Percentiles rank a stretch among this genome's conserved stretches.
phyloP scores from a whole-genome alignment of 176 grass and related monocot genomes.

The sorghum (Sorghum bicolor) region Sorghum_bicolor_NCBIv3 NC_012872.2:16617001-16617500 shows the following conservation, averaged over 20 bases:
- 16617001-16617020: too few species aligned
- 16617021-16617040: background rate
- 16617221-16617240: background rate
- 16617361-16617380: background rate
- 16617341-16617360: background rate
- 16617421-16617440: background rate
- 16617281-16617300: background rate
- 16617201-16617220: background rate
- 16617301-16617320: background rate
- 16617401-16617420: background rate
- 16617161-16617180: background rate
- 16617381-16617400: background rate
- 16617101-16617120: too few species aligned
- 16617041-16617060: background rate
- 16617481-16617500: conserved; percentile 77
- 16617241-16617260: background rate
- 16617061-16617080: background rate
- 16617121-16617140: background rate
- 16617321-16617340: background rate
- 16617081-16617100: background rate
- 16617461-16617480: conserved; percentile 24
- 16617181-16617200: background rate
- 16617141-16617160: background rate
- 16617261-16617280: background rate
- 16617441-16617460: background rate